Base-by-base conservation (phyloP, 768 basidiomycete species). In the Strobilomyces dryophilus region DNA sequence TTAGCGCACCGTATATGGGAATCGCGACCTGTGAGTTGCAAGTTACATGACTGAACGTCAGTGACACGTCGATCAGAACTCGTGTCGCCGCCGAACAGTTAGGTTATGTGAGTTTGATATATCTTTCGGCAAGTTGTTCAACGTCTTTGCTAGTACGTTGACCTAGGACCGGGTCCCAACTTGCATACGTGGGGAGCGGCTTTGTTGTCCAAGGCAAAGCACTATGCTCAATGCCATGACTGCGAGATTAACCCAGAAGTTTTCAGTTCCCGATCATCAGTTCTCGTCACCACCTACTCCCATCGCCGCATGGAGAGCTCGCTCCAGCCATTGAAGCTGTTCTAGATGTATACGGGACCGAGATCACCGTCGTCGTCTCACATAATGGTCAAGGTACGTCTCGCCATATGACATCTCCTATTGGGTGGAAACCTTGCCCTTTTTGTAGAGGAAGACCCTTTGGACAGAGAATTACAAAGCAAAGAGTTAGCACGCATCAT, bases 281-380 rank as follows among this genome's bases (percentile, higher is more conserved):
- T 59, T 88, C 91, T 2, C 84, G 81, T 14, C 93, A 95, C 63
- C 89, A 94, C 63, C 76, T 95, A 1, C 77, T 95, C 37, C 92
- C 93, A 0, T 94, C 92, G 1, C 93, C 93, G 18, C 67, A 79
- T 51, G 89, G 89, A 8, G 92, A 94, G 66, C 82, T 95, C 24
- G 92, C 91, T 3, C 92, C 92, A 0, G 92, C 92, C 2, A 95
- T 95, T 31, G 88, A 92, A 67, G 92, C 92, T 4, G 78, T 89
- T 3, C 72, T 95, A 14, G 87, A 93, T 47, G 75, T 92, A 8
- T 87, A 83, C 57, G 91, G 92, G 1, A 85, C 83, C 1, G 77
- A 80, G 47, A 81, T 94, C 17, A 85, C 84, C 6, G 90, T 94
- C 0, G 75, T 95, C n/a, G 88, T 95, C 10, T 79, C 90, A 0